These are phyloP conservation scores for Sarcomyxa edulis DNA, from an alignment of 768 basidiomycete species.

Conservation along the genomic window DNA sequence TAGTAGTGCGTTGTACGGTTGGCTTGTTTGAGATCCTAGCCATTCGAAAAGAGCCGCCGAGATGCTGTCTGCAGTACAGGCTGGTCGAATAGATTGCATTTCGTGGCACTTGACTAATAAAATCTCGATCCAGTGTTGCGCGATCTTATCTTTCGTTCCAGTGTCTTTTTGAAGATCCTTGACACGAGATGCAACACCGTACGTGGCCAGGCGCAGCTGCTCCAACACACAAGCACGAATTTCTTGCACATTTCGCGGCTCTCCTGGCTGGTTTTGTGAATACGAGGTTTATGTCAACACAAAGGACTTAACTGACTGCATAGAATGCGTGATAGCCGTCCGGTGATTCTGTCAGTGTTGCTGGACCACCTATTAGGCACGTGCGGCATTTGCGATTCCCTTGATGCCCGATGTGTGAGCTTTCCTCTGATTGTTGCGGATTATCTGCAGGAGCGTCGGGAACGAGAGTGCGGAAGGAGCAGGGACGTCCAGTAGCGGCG, in stretches of 20 bases:
- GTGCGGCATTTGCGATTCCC: constrained; percentile 25
- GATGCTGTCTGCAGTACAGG: constrained; percentile 15
- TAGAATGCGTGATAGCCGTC: constrained; percentile 20
- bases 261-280: constrained; percentile 6
- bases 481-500: constrained; percentile 12
- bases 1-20: background rate
- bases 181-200: constrained; percentile 13
- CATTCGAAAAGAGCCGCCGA: constrained; percentile 31
- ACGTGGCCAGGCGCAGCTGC: constrained; percentile 15
- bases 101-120: constrained; percentile 12
- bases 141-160: constrained; percentile 27
- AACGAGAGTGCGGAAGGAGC: constrained; percentile 15
- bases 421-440: constrained; percentile 29
- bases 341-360: constrained; percentile 13
- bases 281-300: constrained; percentile 3
- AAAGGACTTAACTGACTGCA: background rate
- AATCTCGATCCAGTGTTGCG: constrained; percentile 25
- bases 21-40: constrained; percentile 13
- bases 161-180: constrained; percentile 17
- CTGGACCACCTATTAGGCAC: constrained; percentile 22
- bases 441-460: constrained; percentile 22
- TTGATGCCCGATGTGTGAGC: constrained; percentile 23
- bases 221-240: constrained; percentile 7
- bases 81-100: constrained; percentile 9
- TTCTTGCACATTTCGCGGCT: constrained; percentile 7